A percentile compares a stretch with the other conserved stretches of the same genome.
Evolutionary conservation across 2,329 filamentous ascomycete species (phyloP).

Genomic region (Phialemoniopsis sp.): DNA sequence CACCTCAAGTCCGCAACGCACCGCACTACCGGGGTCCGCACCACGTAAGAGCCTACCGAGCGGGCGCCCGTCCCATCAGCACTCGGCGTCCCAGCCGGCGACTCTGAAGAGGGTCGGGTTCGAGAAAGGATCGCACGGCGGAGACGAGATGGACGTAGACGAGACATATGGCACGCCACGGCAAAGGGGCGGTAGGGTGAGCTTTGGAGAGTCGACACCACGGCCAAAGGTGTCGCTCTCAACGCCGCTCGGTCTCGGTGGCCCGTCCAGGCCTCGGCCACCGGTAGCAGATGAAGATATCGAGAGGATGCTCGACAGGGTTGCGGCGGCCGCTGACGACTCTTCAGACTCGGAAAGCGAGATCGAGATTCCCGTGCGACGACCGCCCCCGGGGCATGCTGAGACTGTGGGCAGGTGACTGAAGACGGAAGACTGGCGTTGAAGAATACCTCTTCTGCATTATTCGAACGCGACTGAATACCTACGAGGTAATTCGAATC

Average conservation of each 20-base stretch:
- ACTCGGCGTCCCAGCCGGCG: conserved; percentile 20
- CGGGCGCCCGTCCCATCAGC: conserved; percentile 30
- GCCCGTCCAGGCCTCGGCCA: conserved; percentile 30
- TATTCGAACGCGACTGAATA: too few relatives aligned
- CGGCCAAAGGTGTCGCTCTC: conserved; percentile 37
- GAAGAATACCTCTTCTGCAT: too few relatives aligned
- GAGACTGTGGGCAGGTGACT: too few relatives aligned
- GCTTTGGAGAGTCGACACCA: conserved; percentile 15
- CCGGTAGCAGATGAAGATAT: conserved; percentile 51
- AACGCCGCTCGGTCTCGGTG: conserved; percentile 43
- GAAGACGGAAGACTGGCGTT: too few relatives aligned
- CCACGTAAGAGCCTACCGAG: conserved; percentile 49
- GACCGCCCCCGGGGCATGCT: background rate
- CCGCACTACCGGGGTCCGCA: conserved; percentile 40
- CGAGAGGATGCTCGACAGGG: conserved; percentile 53
- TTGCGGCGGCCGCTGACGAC: conserved; percentile 42
- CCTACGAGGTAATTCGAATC: too few relatives aligned
- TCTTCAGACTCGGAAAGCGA: conserved; percentile 56
- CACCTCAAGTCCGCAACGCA: conserved; percentile 25
- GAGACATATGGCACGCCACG: conserved; percentile 29
- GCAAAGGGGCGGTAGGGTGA: conserved; percentile 20
- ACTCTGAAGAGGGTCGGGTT: conserved; percentile 41
- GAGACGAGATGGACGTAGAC: conserved; percentile 45
- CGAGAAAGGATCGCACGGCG: conserved; percentile 36
- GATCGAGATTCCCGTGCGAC: conserved; percentile 40